Evolutionary conservation across 2,329 filamentous ascomycete species (phyloP).

Genomic region (Hypoxylon sp.): DNA sequence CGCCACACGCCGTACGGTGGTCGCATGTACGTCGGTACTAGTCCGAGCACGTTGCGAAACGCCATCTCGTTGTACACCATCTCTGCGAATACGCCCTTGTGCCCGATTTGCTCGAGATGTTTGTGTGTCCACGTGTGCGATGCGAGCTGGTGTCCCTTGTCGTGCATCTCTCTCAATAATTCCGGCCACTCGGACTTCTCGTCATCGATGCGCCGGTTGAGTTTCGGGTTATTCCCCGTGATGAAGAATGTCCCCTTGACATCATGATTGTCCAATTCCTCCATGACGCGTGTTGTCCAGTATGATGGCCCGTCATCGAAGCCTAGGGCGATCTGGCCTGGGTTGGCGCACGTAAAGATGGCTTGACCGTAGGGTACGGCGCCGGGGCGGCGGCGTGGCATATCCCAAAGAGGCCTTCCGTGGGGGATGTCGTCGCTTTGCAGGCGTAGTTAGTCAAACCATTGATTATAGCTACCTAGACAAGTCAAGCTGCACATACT

Average conservation of each 20-base stretch:
- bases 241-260: constrained; percentile 53
- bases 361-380: constrained; percentile 30
- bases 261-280: constrained; percentile 46
- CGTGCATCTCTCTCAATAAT: constrained; percentile 60
- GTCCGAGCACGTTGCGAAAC: constrained; percentile 58
- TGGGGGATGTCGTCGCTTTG: constrained; percentile 8
- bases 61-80: constrained; percentile 63
- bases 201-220: constrained; percentile 44
- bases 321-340: constrained; percentile 47
- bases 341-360: constrained; percentile 30
- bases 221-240: constrained; percentile 43
- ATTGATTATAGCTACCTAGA: background rate
- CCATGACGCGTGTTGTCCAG: constrained; percentile 49
- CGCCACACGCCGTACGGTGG: constrained; percentile 54
- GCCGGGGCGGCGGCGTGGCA: constrained; percentile 25
- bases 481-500: background rate
- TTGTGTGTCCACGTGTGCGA: constrained; percentile 63
- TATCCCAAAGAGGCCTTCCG: constrained; percentile 20
- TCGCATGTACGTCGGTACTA: constrained; percentile 63
- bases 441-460: background rate
- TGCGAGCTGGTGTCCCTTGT: constrained; percentile 62
- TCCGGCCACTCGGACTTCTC: constrained; percentile 50
- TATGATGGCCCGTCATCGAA: constrained; percentile 45
- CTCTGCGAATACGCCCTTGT: constrained; percentile 54
- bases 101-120: constrained; percentile 55